Base-by-base conservation (phyloP, 2,329 filamentous ascomycete species). In the Phialocephala sp. region DNA sequence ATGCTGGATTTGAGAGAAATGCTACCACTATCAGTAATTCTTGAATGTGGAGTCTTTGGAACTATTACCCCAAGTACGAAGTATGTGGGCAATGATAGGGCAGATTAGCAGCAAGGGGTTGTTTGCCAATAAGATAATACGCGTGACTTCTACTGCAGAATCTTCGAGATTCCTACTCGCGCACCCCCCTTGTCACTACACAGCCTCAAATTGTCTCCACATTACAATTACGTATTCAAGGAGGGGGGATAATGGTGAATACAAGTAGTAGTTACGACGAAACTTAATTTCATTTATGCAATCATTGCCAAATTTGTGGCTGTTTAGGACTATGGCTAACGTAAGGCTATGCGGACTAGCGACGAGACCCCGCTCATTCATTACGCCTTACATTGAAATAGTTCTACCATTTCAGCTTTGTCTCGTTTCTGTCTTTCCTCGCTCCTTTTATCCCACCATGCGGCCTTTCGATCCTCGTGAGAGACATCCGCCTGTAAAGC, bases 91-190 rank as follows among this genome's bases (percentile, higher is more conserved):
- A 41, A 4, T 41, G 4, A 18, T 58, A 37, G 35, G 55, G 36
- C 55, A 41, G 55, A 22, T 37, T 58, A 39, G 55, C 27, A 41
- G 36, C 55, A 36, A 58, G 55, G 55, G 36, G 55, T 8, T 39
- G 55, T 58, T n/a, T 58, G 18, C 55, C 32, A 58, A 58, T 39
- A 36, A 58, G 36, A 37, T 14, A 41, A 58, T 36, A 22, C 2
- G 55, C 55, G 35, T 58, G 20, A 39, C 55, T n/a, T 39, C 20
- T 11, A 37, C 12, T 8, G 20, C 2, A 58, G 55, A 58, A 58
- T 41, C 36, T 58, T 58, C 55, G 55, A 58, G 55, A 58, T 39
- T 58, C 35, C 55, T 58, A 58, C 36, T 58, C 1, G 55, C 55
- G 36, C 55, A 58, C 55, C 55, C 37, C 55, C 35, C 35, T 41